phyloP scores from a whole-genome alignment of 179 eudicot species.

The Amaranthus tricolor region DNA sequence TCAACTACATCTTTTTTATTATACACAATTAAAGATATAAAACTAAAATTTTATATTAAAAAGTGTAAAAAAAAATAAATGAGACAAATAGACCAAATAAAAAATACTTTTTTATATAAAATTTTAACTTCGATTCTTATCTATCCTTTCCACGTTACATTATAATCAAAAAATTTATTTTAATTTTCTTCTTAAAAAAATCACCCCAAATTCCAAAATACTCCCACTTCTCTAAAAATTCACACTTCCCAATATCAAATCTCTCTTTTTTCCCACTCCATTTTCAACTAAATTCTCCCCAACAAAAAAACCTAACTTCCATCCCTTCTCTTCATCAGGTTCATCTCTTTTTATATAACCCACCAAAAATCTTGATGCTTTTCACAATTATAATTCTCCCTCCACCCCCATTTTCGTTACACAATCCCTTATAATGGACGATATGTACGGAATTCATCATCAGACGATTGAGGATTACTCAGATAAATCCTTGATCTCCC shows the following conservation, averaged over 20 bases:
- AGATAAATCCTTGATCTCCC: conserved; percentile 50
- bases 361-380: too few relatives aligned
- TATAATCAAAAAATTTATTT: too few relatives aligned
- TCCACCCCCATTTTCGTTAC: background rate
- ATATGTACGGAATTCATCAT: conserved; percentile 49
- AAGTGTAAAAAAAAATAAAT: too few relatives aligned
- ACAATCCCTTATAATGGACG: conserved; percentile 45
- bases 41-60: too few relatives aligned
- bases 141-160: too few relatives aligned
- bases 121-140: too few relatives aligned
- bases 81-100: too few relatives aligned
- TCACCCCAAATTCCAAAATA: background rate
- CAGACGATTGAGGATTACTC: conserved; percentile 34
- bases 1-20: too few relatives aligned
- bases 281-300: conserved; percentile 10
- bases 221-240: background rate
- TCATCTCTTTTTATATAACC: background rate
- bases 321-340: background rate
- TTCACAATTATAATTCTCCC: too few relatives aligned
- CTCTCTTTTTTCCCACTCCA: conserved; percentile 30
- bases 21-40: too few relatives aligned
- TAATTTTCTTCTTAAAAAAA: background rate
- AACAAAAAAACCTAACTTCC: conserved; percentile 27
- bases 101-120: too few relatives aligned
- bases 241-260: conserved; percentile 26